Conservation (phyloP, 352 stramenopile genomes). For the Globisporangium perplexum region DNA sequence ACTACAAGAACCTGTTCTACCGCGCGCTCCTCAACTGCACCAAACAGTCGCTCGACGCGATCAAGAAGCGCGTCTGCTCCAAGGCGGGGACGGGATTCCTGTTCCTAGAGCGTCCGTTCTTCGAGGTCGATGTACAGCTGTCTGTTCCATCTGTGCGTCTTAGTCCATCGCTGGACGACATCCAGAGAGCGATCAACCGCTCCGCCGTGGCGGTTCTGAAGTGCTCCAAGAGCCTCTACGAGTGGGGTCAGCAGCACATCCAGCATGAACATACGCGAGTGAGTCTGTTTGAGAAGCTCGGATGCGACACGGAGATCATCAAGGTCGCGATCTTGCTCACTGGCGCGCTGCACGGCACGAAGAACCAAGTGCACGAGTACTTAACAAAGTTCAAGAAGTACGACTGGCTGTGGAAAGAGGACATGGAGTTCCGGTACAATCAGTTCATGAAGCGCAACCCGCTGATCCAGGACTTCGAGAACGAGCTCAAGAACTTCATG, state of each 20-base stretch:
- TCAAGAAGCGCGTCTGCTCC: conserved; percentile 82
- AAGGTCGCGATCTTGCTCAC: conserved; percentile 85
- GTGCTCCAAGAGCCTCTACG: conserved; percentile 74
- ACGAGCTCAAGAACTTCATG: conserved; percentile 79
- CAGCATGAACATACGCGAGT: conserved; percentile 39
- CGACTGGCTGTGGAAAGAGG: conserved; percentile 89
- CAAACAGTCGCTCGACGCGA: conserved; percentile 68
- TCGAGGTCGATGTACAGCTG: conserved; percentile 84
- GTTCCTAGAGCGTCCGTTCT: conserved; percentile 82
- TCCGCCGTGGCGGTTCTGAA: conserved; percentile 72
- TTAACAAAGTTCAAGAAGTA: conserved; percentile 83
- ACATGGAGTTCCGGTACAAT: conserved; percentile 84
- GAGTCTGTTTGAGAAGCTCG: conserved; percentile 79
- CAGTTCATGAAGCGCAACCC: conserved; percentile 83
- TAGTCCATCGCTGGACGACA: conserved; percentile 77
- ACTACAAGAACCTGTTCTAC: conserved; percentile 85
- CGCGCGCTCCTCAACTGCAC: conserved; percentile 72
- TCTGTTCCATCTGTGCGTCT: conserved; percentile 75
- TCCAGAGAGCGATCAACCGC: conserved; percentile 82
- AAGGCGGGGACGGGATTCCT: conserved; percentile 76
- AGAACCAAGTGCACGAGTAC: conserved; percentile 83
- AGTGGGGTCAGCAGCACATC: conserved; percentile 74
- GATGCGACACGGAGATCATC: conserved; percentile 86
- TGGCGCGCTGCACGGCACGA: conserved; percentile 74
- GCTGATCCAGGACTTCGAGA: conserved; percentile 79